Conservation (phyloP, 805 yeast species). For the Cyberlindnera americana region DNA sequence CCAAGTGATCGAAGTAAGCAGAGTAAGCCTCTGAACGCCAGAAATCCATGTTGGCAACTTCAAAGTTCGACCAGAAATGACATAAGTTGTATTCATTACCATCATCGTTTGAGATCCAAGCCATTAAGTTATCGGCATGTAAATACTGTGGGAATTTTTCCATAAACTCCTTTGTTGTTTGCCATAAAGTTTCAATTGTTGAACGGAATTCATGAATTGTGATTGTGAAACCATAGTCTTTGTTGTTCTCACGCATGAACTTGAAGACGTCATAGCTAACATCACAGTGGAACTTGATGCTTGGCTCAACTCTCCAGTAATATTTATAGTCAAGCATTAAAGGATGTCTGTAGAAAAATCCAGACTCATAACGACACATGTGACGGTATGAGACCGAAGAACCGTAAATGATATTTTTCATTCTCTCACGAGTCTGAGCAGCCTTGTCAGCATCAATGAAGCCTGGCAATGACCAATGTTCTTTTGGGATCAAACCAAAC, state of each 20-base stretch:
- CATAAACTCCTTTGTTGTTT: constrained; percentile 59
- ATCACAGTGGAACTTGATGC: constrained; percentile 76
- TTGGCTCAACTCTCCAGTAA: constrained; percentile 96
- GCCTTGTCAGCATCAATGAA: constrained; percentile 75
- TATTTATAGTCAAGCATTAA: constrained; percentile 73
- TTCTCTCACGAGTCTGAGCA: constrained; percentile 49
- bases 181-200: constrained; percentile 78
- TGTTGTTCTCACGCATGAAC: constrained; percentile 73
- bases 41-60: constrained; percentile 68
- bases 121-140: constrained; percentile 59
- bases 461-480: constrained; percentile 84
- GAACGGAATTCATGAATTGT: constrained; percentile 69
- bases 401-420: constrained; percentile 60
- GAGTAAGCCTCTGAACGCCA: constrained; percentile 73
- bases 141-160: constrained; percentile 56
- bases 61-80: constrained; percentile 92
- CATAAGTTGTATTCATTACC: constrained; percentile 75
- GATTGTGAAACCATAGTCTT: constrained; percentile 75
- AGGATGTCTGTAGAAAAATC: constrained; percentile 81
- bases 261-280: constrained; percentile 76
- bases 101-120: constrained; percentile 67
- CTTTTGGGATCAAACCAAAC: constrained; percentile 77
- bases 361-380: constrained; percentile 91
- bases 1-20: constrained; percentile 69
- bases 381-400: constrained; percentile 71